Base-by-base conservation (phyloP, 495 filamentous ascomycete species). In the Platismatia glauca region DNA sequence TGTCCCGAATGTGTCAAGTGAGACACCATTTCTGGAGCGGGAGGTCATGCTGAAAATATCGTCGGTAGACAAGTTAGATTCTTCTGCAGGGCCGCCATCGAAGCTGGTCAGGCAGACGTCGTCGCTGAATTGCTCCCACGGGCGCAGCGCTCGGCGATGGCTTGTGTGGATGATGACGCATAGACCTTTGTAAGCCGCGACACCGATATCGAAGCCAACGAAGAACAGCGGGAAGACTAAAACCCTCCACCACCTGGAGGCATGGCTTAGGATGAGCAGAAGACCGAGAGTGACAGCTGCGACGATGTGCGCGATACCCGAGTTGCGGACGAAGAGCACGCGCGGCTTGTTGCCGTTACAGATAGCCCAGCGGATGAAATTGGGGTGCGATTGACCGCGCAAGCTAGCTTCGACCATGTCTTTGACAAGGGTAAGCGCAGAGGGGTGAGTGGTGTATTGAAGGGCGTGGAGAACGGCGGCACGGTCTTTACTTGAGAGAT, bases 351-450 rank as follows among this genome's bases (percentile, higher is more conserved):
- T 91, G 64, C 87, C 86, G 73, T 91, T 91, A 76, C 83, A 86
- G 75, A 90, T 89, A 62, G 78, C 80, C 88, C 87, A 90, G 65
- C 86, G 83, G 64, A 91, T 81, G 77, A 91, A 91, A 71, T 91
- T 91, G 38, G 88, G 88, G 64, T 91, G 88, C 0, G 86, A 79
- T 68, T 90, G 87, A 50, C 76, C 75, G 20, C 86, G 82, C 8
- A 91, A 81, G 6, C 79, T 74, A 56, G 74, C 76, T 68, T 90
- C 87, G 43, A 85, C 79, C 33, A 72, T 77, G 11, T 68, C 75
- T 20, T 69, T 71, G 52, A 86, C 73, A 33, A 72, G 62, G 41
- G 75, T 72, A 56, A 91, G 76, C 1, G 85, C 87, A 0, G 86
- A 83, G 0, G 88, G 88, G 68, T 91, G 87, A 8, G 89, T 91